Percentiles rank a stretch among this genome's conserved stretches.
These are phyloP conservation scores for Austroboletus festivus DNA, from an alignment of 768 basidiomycete genomes.

Conservation along the genomic window DNA sequence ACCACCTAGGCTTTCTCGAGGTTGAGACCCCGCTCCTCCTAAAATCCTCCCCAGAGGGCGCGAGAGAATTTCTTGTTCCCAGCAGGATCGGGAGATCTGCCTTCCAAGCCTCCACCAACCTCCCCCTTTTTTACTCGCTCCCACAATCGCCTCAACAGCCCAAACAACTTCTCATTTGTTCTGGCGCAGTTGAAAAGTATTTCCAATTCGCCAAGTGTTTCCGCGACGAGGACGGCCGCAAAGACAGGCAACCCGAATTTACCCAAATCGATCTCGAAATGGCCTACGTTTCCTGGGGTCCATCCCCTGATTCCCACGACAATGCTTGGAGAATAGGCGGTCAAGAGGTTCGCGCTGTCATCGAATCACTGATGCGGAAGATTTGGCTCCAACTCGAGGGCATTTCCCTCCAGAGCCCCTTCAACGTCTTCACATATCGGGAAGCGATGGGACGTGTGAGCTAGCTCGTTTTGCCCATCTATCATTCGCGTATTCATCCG, in stretches of 20 bases:
- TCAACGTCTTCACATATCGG: conserved; percentile 82
- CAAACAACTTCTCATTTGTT: conserved; percentile 89
- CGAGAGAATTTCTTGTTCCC: conserved; percentile 90
- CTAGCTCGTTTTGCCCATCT: conserved; percentile 10
- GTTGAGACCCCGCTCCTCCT: conserved; percentile 92
- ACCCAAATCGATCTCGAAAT: conserved; percentile 97
- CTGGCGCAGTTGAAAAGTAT: conserved; percentile 86
- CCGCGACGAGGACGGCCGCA: conserved; percentile 92
- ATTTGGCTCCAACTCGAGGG: conserved; percentile 76
- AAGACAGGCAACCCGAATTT: conserved; percentile 95
- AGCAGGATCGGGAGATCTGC: conserved; percentile 48
- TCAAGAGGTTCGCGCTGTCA: conserved; percentile 69
- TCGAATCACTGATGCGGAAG: conserved; percentile 68
- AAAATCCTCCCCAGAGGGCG: conserved; percentile 91
- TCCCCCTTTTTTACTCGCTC: conserved; percentile 75
- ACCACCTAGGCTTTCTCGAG: conserved; percentile 75
- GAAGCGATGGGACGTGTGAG: conserved; percentile 88
- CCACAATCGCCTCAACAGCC: conserved; percentile 96
- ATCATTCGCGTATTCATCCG: conserved; percentile 17
- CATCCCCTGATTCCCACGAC: conserved; percentile 10
- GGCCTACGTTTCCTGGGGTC: conserved; percentile 88
- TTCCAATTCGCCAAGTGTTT: conserved; percentile 94
- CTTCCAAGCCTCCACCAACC: conserved; percentile 20
- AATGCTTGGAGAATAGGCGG: conserved; percentile 84
- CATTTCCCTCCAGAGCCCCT: conserved; percentile 55